Evolutionary conservation across 768 basidiomycete genomes (phyloP).

Genomic region (Pluteus cervinus): DNA sequence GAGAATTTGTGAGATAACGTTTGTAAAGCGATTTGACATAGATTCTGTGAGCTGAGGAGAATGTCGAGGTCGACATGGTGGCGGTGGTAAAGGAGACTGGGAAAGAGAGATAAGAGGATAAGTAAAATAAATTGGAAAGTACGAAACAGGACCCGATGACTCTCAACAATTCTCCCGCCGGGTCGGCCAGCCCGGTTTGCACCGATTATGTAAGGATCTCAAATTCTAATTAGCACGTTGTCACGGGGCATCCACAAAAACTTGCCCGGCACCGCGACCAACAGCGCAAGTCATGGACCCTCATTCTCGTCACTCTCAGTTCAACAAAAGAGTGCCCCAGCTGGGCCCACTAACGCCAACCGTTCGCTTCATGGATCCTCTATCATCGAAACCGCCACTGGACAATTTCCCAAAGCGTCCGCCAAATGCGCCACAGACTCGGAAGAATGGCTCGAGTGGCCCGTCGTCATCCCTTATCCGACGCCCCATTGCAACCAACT

Average conservation of each 20-base stretch:
- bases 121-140: too few species aligned
- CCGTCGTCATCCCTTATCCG: slow-evolving; percentile 16
- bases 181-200: too few species aligned
- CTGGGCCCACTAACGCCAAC: slow-evolving; percentile 49
- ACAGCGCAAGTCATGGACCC: slow-evolving; percentile 74
- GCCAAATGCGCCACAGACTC: slow-evolving; percentile 32
- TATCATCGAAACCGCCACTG: slow-evolving; percentile 8
- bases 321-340: slow-evolving; percentile 67
- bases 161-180: too few species aligned
- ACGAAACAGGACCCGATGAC: too few species aligned
- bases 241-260: too few species aligned
- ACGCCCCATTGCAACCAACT: slow-evolving; percentile 74
- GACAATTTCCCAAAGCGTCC: slow-evolving; percentile 11
- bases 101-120: too few species aligned
- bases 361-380: slow-evolving; percentile 37
- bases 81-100: slow-evolving; percentile 13
- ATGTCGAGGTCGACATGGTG: slow-evolving; percentile 54
- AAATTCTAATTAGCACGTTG: too few species aligned
- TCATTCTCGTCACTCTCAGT: slow-evolving; percentile 70
- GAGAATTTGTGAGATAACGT: slow-evolving; percentile 76
- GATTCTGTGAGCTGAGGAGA: slow-evolving; percentile 69
- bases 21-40: slow-evolving; percentile 92
- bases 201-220: too few species aligned
- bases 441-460: slow-evolving; percentile 18
- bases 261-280: too few species aligned